Percentiles rank a stretch among this genome's conserved stretches.
Evolutionary conservation across 495 filamentous ascomycete species (phyloP).

Genomic region (Trichoderma virens): DNA sequence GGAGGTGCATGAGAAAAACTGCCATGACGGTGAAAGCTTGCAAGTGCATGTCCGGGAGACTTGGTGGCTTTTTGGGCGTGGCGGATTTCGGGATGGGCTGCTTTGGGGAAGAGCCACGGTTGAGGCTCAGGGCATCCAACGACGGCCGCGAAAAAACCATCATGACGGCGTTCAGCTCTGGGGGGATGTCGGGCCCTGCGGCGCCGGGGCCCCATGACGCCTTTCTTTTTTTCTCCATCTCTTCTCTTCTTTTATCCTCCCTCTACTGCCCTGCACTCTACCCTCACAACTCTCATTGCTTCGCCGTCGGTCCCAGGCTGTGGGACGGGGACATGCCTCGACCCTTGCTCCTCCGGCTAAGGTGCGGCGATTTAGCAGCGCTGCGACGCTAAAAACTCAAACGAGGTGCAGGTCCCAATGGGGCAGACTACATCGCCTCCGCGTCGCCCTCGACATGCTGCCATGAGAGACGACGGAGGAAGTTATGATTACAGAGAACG

Average conservation of each 20-base stretch:
- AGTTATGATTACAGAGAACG: constrained; percentile 11
- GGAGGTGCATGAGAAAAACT: not conserved
- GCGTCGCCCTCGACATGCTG: constrained; percentile 11
- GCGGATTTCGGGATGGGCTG: constrained; percentile 4
- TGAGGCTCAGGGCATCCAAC: constrained; percentile 2
- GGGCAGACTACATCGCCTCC: not conserved
- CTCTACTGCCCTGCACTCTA: not conserved
- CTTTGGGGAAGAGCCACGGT: not conserved
- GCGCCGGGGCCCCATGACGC: not conserved
- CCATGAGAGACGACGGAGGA: constrained; percentile 12
- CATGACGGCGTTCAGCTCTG: not conserved
- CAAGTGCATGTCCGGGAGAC: constrained; percentile 4
- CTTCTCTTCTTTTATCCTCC: not conserved
- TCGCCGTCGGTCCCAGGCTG: not conserved
- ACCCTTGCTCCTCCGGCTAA: constrained; percentile 10
- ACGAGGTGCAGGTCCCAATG: constrained; percentile 7
- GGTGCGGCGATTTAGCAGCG: constrained; percentile 8
- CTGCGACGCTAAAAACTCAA: constrained; percentile 13
- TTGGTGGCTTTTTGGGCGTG: not conserved
- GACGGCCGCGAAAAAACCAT: not conserved
- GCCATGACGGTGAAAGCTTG: not conserved
- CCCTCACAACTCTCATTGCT: not conserved
- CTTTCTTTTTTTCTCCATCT: not conserved
- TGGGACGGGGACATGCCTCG: not conserved
- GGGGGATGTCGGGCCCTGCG: not conserved